Base-by-base conservation (phyloP, 2,329 filamentous ascomycete species). In the Phaeoacremonium minimum region DNA sequence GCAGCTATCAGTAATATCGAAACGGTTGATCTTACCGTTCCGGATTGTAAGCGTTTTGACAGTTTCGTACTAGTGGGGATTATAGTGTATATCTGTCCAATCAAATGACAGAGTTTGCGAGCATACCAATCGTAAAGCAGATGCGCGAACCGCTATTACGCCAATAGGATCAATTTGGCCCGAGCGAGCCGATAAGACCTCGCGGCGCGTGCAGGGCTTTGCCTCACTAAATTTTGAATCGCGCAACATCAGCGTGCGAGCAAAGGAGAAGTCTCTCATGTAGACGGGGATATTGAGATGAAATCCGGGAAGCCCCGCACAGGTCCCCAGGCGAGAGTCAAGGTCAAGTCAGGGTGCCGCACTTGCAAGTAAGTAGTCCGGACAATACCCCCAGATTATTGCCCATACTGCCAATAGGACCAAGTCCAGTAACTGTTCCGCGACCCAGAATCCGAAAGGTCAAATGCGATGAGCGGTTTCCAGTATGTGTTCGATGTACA, bases 381-480 rank as follows among this genome's bases (percentile, higher is more conserved):
- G 9, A n/a, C 19, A 8, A 7, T 11, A n/a, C 14, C 18, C 13
- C 12, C 13, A 8, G 12, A 9, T 8, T 13, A 17, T 33, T 20
- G 12, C 9, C 18, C 32, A 8, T n/a, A 13, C 13, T 18, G 13
- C 17, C 12, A 33, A 12, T 33, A 12, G 14, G n/a, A 9, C 9
- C 9, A 26, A 26, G 22, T n/a, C n/a, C n/a, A n/a, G n/a, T n/a
- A n/a, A n/a, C 7, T 16, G 12, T 7, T 15, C 7, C 14, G 33
- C 18, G 6, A 17, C n/a, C 30, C 19, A 48, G 46, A 17, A 14
- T 18, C 4, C 44, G 44, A 5, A 46, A 43, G 19, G 34, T 47
- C 15, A 46, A 47, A 29, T 48, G 44, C 32, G 46, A 47, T 26
- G 46, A 44, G 22, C 29, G 15, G 2, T 33, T 19, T 11, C 39